phyloP scores from a whole-genome alignment of 1,284 basidiomycete species.

The Rhodotorula sp. region DNA sequence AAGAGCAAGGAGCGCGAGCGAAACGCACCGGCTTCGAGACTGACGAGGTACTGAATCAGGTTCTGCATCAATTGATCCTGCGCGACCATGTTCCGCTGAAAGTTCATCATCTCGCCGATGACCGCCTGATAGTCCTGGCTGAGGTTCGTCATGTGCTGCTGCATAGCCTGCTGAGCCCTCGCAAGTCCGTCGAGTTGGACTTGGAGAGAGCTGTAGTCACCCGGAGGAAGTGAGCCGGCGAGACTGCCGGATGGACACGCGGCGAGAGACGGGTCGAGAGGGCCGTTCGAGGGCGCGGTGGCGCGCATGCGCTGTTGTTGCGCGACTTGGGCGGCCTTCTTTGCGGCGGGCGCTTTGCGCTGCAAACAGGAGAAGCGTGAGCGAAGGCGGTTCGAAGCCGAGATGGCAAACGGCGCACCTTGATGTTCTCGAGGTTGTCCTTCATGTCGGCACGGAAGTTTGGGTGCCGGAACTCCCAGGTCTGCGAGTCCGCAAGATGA shows the following conservation, averaged over 20 bases:
- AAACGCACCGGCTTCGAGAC: constrained; percentile 62
- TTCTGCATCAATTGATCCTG: constrained; percentile 82
- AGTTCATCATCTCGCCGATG: constrained; percentile 75
- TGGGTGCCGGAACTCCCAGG: constrained; percentile 95
- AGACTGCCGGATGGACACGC: neutral
- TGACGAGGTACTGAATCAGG: constrained; percentile 75
- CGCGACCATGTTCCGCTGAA: constrained; percentile 78
- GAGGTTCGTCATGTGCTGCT: constrained; percentile 62
- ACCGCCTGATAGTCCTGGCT: constrained; percentile 75
- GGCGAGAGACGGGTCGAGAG: constrained; percentile 11
- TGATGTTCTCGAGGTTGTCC: constrained; percentile 82
- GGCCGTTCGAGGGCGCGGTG: neutral
- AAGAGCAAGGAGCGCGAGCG: constrained; percentile 27
- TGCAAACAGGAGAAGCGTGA: neutral
- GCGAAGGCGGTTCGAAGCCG: too few relatives aligned
- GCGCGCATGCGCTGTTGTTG: neutral
- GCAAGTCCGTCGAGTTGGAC: constrained; percentile 57
- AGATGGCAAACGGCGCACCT: constrained; percentile 28
- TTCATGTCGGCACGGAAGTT: constrained; percentile 85
- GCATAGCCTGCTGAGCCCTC: constrained; percentile 63
- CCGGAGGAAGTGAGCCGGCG: too few relatives aligned
- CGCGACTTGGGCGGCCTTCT: constrained; percentile 4
- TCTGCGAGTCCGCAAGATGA: constrained; percentile 52
- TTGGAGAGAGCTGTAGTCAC: constrained; percentile 50
- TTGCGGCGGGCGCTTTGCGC: constrained; percentile 35